Base-by-base conservation (phyloP, 306 rosid species). In the Vigna radiata region DNA sequence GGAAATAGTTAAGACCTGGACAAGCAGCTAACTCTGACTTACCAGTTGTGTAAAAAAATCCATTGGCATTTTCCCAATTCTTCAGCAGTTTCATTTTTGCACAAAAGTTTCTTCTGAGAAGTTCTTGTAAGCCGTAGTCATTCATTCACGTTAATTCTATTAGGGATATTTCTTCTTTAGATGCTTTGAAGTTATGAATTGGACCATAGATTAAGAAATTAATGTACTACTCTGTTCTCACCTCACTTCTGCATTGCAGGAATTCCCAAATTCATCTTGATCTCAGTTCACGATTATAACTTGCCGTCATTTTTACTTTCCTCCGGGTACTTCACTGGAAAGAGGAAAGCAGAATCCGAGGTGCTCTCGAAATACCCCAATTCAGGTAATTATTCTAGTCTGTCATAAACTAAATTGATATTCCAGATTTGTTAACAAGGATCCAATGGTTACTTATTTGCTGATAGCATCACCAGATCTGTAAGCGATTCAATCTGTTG, bases 271-370 rank as follows among this genome's bases (percentile, higher is more conserved):
- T 95, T 95, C 79, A 46, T 95, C 81, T 85, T 95, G 74, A 88
- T 95, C 85, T 92, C 98, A 43, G 97, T 95, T 83, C 96, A 92
- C 59, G 96, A 95, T 74, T 92, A 95, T 88, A 95, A 95, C 81
- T 73, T 95, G 16, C 98, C 98, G 1, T 60, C 91, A 54, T 90
- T 92, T 82, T 48, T 89, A 70, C 97, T 95, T 81, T 84, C 93
- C 49, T 89, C 97, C 52, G 94, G 91, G 60, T 95, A 95, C 87
- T 95, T 95, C 86, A 87, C 90, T 0, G 97, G 98, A 82, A 95
- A 95, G 88, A 88, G 98, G 85, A 89, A 95, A 87, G 98, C 98
- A 83, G 98, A 95, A 76, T 87, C 96, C 2, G 98, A 90, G 83
- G 97, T 95, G 78, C 96, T 95, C 65, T 90, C 98, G 76, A 95